Percentiles rank a stretch among this genome's conserved stretches.
Conservation (phyloP, 176 grass and related monocot genomes). For the Ensete glaucum region DNA sequence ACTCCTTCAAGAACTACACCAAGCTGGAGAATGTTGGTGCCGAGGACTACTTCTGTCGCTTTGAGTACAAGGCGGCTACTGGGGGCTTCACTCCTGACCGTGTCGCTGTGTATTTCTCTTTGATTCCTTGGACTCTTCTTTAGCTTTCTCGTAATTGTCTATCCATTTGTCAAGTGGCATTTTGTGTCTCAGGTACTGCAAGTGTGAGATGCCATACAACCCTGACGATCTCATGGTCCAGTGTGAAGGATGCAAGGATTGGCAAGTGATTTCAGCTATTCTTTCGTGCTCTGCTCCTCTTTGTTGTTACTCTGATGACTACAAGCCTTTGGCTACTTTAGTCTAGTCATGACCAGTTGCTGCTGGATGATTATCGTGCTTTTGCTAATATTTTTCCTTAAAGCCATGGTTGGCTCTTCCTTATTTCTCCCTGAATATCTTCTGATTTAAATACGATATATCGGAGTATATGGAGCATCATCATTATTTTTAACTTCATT, state of each 20-base stretch:
- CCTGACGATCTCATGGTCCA: conserved; percentile 9
- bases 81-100: conserved; percentile 7
- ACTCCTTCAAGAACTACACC: conserved; percentile 14
- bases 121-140: no score
- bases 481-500: no score
- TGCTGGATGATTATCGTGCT: background rate
- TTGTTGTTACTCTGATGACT: background rate
- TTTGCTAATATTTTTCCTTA: background rate
- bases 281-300: background rate
- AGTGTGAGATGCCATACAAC: conserved; percentile 12
- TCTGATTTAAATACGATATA: no score
- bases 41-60: conserved; percentile 12
- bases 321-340: background rate
- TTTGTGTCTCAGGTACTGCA: conserved; percentile 4
- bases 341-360: background rate
- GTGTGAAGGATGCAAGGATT: conserved; percentile 13
- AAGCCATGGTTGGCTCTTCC: background rate
- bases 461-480: no score
- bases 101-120: conserved; percentile 3
- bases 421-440: no score
- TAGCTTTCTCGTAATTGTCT: background rate
- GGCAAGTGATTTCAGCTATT: background rate
- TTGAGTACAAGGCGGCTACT: conserved; percentile 12
- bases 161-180: background rate
- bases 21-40: conserved; percentile 9